Conservation (phyloP, 225 moss, liverwort and hornwort genomes). For the Lunularia cruciata region DNA sequence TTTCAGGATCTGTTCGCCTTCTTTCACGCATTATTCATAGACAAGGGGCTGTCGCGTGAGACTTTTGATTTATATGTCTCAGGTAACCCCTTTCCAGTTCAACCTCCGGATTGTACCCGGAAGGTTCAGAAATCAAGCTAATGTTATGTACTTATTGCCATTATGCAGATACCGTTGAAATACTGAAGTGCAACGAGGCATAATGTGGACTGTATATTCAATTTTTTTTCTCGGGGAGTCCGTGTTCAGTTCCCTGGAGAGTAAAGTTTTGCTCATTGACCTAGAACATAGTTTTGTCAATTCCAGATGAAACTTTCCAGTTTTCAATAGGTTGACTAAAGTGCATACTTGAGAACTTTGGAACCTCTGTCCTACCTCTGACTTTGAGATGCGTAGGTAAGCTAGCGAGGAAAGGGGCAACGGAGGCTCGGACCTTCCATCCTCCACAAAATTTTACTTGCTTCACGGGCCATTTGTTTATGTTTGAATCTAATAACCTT, state of each 20-base stretch:
- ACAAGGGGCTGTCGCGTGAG: slow-evolving; percentile 2
- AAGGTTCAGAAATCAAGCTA: background rate
- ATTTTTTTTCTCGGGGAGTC: slow-evolving; percentile 3
- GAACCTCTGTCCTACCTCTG: too few relatives aligned
- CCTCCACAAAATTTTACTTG: too few relatives aligned
- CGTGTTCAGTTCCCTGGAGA: slow-evolving; percentile 2
- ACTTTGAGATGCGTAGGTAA: too few relatives aligned
- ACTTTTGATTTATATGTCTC: background rate
- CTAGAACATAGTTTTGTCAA: background rate
- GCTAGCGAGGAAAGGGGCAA: too few relatives aligned
- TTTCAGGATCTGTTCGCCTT: slow-evolving; percentile 2
- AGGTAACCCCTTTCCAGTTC: background rate
- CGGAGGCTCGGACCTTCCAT: too few relatives aligned
- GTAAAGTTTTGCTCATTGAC: background rate
- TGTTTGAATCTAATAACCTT: too few relatives aligned
- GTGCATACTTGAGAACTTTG: too few relatives aligned
- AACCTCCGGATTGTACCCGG: background rate
- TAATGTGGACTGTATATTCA: slow-evolving; percentile 3
- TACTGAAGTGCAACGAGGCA: slow-evolving; percentile 5
- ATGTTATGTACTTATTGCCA: slow-evolving; percentile 5
- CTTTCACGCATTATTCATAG: background rate
- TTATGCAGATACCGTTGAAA: slow-evolving; percentile 2
- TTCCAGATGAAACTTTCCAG: too few relatives aligned
- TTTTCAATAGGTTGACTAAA: too few relatives aligned
- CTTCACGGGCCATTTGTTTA: too few relatives aligned